Evolutionary conservation across 2,329 filamentous ascomycete species (phyloP), one percentile per base, ranked within the genome.

Genomic region (Epichloe hybrida): DNA sequence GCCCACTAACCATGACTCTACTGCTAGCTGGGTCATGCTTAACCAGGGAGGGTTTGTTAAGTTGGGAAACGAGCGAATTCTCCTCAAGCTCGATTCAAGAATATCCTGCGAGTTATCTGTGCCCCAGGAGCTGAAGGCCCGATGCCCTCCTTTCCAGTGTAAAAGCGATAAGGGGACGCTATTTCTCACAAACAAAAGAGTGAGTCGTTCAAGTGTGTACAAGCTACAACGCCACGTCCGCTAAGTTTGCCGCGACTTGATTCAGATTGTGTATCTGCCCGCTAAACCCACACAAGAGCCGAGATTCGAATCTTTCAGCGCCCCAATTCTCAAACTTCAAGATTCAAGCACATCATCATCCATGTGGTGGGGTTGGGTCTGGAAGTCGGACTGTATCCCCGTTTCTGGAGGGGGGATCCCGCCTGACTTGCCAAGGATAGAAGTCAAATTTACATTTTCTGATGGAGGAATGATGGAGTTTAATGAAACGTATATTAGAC

Each of bases 391-490:
- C 43, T 81, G 94, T 52, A 84, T 85, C 59, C 88, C 91, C 2
- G 87, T 95, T 23, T 72, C 84, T 1, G 86, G 86, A 37, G 93
- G 93, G 93, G 38, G 87, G 88, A 47, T 86, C 96, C 87, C 90
- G 0, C 69, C 83, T 5, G 74, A 84, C 21, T 76, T 88, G 54
- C 77, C 83, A 17, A 80, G 83, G 31, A 74, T 95, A 42, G 88
- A 93, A 60, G 67, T 95, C 57, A 89, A 86, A 64, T 76, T 96
- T 60, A 89, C 84, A 21, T 97, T 97, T 73, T 90, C 89, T 63
- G 90, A 97, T 55, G 91, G 91, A 42, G 91, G 91, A n/a, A 90
- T 90, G 52, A 93, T 86, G 65, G 89, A 95, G 58, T 97, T 95
- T 62, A 84, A 90, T 60, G 79, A 80, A 48, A 80, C 80, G 49